A percentile compares a stretch with the other conserved stretches of the same genome.
Conservation (phyloP, 2,329 filamentous ascomycete genomes). For the Diplodia sapinea region DNA sequence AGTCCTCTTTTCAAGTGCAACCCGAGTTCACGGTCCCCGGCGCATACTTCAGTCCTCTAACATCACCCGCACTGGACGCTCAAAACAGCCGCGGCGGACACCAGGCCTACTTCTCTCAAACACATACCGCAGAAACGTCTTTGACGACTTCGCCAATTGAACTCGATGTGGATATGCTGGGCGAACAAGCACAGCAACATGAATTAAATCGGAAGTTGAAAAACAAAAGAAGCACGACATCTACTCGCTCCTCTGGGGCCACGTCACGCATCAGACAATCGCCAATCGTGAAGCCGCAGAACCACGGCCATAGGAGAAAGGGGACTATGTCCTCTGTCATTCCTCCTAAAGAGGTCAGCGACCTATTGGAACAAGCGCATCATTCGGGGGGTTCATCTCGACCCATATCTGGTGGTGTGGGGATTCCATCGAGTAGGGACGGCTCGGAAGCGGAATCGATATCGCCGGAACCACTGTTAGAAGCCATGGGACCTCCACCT, state of each 20-base stretch:
- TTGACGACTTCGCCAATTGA: slow-evolving; percentile 57
- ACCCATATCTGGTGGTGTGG: slow-evolving; percentile 30
- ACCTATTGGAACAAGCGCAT: slow-evolving; percentile 48
- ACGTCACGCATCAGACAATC: slow-evolving; percentile 67
- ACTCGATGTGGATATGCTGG: slow-evolving; percentile 53
- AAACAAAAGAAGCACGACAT: slow-evolving; percentile 57
- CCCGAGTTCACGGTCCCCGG: slow-evolving; percentile 68
- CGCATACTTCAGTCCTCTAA: slow-evolving; percentile 82
- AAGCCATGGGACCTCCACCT: slow-evolving; percentile 65
- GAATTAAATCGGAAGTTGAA: slow-evolving; percentile 41
- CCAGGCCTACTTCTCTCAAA: slow-evolving; percentile 22
- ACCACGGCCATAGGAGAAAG: slow-evolving; percentile 49
- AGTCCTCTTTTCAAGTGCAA: slow-evolving; percentile 66
- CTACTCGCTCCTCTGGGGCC: slow-evolving; percentile 50
- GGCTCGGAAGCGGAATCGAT: slow-evolving; percentile 56
- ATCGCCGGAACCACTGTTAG: slow-evolving; percentile 56
- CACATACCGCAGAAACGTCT: slow-evolving; percentile 49
- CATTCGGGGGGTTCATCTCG: slow-evolving; percentile 36
- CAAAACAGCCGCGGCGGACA: slow-evolving; percentile 61
- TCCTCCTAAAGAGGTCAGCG: slow-evolving; percentile 53
- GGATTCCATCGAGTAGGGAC: slow-evolving; percentile 41
- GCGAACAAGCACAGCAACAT: slow-evolving; percentile 44
- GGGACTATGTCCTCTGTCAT: slow-evolving; percentile 50
- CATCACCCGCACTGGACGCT: slow-evolving; percentile 78
- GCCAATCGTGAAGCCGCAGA: slow-evolving; percentile 72